A percentile compares a stretch with the other conserved stretches of the same genome.
These are phyloP conservation scores for Vitis hybrid DNA, from an alignment of 177 flowering plant genomes.

Conservation along the genomic window DNA sequence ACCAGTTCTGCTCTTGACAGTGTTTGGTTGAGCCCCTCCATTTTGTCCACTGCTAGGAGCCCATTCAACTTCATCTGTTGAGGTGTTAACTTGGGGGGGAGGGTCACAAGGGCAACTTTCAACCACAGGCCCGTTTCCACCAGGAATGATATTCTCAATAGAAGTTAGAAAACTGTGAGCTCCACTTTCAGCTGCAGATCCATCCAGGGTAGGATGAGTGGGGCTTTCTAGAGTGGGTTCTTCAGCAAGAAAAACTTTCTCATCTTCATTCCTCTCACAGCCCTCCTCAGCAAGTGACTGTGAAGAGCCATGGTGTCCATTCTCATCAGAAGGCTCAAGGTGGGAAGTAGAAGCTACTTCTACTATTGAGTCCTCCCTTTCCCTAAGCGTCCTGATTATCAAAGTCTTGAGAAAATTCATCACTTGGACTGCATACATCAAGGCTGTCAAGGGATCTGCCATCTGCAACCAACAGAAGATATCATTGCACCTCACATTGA, in stretches of 20 bases:
- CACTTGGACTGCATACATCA: slow-evolving; percentile 97
- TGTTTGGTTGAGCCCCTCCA: slow-evolving; percentile 9
- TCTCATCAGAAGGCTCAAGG: slow-evolving; percentile 53
- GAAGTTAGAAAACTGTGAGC: slow-evolving; percentile 15
- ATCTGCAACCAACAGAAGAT: slow-evolving; percentile 50
- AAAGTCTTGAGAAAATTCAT: slow-evolving; percentile 94
- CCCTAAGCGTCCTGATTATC: slow-evolving; percentile 55
- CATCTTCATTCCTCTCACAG: slow-evolving; percentile 22
- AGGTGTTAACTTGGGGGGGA: slow-evolving; percentile 12
- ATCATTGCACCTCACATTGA: not conserved
- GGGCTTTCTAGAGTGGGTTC: slow-evolving; percentile 38
- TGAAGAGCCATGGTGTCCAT: slow-evolving; percentile 47
- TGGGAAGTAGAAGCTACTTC: slow-evolving; percentile 34
- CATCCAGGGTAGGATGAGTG: slow-evolving; percentile 4
- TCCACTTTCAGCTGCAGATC: slow-evolving; percentile 6
- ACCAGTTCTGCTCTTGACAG: slow-evolving; percentile 7
- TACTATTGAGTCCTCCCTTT: slow-evolving; percentile 55
- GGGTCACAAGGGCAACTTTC: slow-evolving; percentile 23
- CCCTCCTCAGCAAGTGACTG: slow-evolving; percentile 25
- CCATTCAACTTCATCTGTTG: slow-evolving; percentile 7
- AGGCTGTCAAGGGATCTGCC: slow-evolving; percentile 93
- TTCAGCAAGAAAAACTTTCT: slow-evolving; percentile 22
- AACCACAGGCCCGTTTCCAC: slow-evolving; percentile 15
- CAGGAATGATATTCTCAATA: slow-evolving; percentile 23
- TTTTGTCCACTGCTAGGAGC: not conserved